A percentile compares a stretch with the other conserved stretches of the same genome.
phyloP scores from a whole-genome alignment of 176 grass and related monocot species.

The Aechmea fasciata region DNA sequence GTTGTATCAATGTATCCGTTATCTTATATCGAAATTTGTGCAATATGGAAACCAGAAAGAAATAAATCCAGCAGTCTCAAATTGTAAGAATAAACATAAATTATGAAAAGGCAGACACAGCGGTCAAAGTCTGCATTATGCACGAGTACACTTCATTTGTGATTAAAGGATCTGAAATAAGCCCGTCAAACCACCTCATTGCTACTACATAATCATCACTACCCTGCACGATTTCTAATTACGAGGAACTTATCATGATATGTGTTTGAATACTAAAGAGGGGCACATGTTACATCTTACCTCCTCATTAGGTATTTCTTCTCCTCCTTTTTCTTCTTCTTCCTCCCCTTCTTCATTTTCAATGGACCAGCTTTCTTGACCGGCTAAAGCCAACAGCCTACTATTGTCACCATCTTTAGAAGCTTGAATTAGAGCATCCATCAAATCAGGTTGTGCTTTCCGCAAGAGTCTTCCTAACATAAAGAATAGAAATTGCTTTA shows the following conservation, averaged over 20 bases:
- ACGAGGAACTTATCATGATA: conserved; percentile 1
- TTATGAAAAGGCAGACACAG: conserved; percentile 26
- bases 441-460: conserved; percentile 69
- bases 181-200: conserved; percentile 70
- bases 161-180: conserved; percentile 59
- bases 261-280: conserved; percentile 12
- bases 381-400: conserved; percentile 35
- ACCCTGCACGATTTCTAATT: conserved; percentile 31
- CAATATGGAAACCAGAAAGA: too few relatives aligned
- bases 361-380: conserved; percentile 21
- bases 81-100: not conserved
- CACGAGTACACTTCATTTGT: conserved; percentile 81
- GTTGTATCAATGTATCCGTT: too few relatives aligned
- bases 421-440: conserved; percentile 85
- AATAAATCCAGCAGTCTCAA: not conserved
- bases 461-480: conserved; percentile 72
- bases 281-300: conserved; percentile 10
- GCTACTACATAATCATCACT: conserved; percentile 47
- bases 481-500: conserved; percentile 15
- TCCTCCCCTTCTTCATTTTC: conserved; percentile 29
- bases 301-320: conserved; percentile 40
- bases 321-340: conserved; percentile 39
- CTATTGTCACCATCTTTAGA: conserved; percentile 68
- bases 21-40: too few relatives aligned
- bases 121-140: conserved; percentile 89